Evolutionary conservation across 805 yeast species (phyloP).

Genomic region (Starmerella vaccinii): DNA sequence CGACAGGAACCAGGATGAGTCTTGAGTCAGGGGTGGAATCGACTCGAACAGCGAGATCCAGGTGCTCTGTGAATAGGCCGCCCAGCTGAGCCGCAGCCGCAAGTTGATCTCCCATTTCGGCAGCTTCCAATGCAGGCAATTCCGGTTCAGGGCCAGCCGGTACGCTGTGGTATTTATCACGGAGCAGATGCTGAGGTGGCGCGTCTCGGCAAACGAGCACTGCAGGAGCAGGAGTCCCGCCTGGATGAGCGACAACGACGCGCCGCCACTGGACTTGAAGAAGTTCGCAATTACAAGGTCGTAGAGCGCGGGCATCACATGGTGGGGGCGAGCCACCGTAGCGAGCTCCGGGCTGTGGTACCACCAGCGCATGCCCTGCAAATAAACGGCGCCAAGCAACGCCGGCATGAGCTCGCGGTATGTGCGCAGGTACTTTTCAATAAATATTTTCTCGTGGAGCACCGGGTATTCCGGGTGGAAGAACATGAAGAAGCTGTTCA

Average conservation of each 20-base stretch:
- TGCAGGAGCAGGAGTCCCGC: slow-evolving; percentile 36
- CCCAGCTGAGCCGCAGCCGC: slow-evolving; percentile 88
- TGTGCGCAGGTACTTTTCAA: slow-evolving; percentile 83
- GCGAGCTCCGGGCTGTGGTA: slow-evolving; percentile 70
- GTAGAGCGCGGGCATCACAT: slow-evolving; percentile 46
- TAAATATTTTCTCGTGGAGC: slow-evolving; percentile 77
- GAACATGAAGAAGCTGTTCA: slow-evolving; percentile 66
- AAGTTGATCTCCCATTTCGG: slow-evolving; percentile 94
- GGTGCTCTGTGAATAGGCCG: slow-evolving; percentile 82
- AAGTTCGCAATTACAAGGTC: slow-evolving; percentile 58
- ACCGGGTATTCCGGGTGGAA: slow-evolving; percentile 90
- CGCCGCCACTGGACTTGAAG: slow-evolving; percentile 66
- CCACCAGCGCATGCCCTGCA: slow-evolving; percentile 91
- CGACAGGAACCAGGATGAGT: slow-evolving; percentile 67
- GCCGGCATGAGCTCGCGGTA: slow-evolving; percentile 90
- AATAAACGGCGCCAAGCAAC: slow-evolving; percentile 78
- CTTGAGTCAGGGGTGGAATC: slow-evolving; percentile 65
- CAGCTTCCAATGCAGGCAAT: slow-evolving; percentile 80
- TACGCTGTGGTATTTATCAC: slow-evolving; percentile 83
- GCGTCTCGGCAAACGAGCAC: slow-evolving; percentile 44
- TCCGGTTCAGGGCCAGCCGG: slow-evolving; percentile 82
- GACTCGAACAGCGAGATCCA: slow-evolving; percentile 79
- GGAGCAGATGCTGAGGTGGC: slow-evolving; percentile 77
- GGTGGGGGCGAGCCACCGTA: slow-evolving; percentile 67
- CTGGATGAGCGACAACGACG: slow-evolving; percentile 67